Evolutionary conservation across 257 asterid genomes (phyloP).

Genomic region (Penstemon barbatus): DNA sequence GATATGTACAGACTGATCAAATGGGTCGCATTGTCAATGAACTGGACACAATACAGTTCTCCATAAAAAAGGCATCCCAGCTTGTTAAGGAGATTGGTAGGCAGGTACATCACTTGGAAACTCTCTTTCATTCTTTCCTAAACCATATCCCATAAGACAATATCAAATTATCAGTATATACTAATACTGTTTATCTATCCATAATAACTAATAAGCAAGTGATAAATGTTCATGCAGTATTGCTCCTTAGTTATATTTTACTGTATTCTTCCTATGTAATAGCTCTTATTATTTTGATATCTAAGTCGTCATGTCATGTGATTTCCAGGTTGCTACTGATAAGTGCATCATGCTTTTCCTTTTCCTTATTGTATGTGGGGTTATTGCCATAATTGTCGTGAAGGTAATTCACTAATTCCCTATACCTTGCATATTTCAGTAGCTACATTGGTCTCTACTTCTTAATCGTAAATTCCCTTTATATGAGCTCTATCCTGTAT

Average conservation of each 20-base stretch:
- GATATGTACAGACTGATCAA: constrained; percentile 78
- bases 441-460: not conserved
- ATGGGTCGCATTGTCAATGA: constrained; percentile 99
- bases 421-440: constrained; percentile 3
- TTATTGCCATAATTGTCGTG: constrained; percentile 77
- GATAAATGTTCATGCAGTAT: constrained; percentile 3
- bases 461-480: not conserved
- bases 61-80: constrained; percentile 92
- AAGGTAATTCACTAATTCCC: constrained; percentile 61
- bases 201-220: constrained; percentile 18
- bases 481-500: not conserved
- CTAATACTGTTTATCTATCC: not conserved
- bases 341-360: constrained; percentile 94
- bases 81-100: constrained; percentile 99
- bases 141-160: not conserved
- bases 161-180: not conserved
- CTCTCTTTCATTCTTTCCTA: not conserved
- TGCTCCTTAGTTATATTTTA: constrained; percentile 2
- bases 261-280: constrained; percentile 9
- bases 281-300: constrained; percentile 21
- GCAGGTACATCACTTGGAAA: constrained; percentile 54
- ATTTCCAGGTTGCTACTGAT: constrained; percentile 91
- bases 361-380: constrained; percentile 84
- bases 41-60: constrained; percentile 92
- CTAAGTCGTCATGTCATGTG: constrained; percentile 10